Conservation (phyloP, 2,329 filamentous ascomycete species). For the Aureobasidium namibiae region DNA sequence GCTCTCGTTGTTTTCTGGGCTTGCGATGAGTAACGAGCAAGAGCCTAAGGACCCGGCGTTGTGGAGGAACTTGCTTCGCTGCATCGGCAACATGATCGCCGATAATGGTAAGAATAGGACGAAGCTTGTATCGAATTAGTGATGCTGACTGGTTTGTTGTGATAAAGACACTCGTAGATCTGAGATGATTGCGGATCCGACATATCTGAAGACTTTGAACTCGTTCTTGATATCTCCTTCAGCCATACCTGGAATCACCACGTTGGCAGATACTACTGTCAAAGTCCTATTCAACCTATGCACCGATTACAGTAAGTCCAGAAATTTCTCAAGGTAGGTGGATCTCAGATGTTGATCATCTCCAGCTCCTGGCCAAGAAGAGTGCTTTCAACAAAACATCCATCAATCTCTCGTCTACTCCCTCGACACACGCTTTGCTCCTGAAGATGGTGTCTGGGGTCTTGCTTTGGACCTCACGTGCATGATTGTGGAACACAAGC, state of each 20-base stretch:
- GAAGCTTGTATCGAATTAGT: not conserved
- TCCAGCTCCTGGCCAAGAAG: conserved; percentile 10
- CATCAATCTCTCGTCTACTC: conserved; percentile 12
- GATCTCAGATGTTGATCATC: not conserved
- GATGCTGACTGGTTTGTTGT: not conserved
- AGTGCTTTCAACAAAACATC: conserved; percentile 11
- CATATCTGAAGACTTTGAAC: not conserved
- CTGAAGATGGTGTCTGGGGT: conserved; percentile 3
- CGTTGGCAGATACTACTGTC: conserved; percentile 2
- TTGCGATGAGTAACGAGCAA: not conserved
- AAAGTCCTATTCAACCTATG: conserved; percentile 16
- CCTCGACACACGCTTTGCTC: not conserved
- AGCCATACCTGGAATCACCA: not conserved
- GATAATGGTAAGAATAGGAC: conserved; percentile 14
- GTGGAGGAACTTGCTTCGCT: conserved; percentile 11
- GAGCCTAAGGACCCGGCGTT: not conserved
- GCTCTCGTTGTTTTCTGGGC: not conserved
- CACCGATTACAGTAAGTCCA: conserved; percentile 12
- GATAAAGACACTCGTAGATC: not conserved
- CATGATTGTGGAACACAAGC: conserved; percentile 7
- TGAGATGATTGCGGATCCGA: not conserved
- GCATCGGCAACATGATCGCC: conserved; percentile 15
- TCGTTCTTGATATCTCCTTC: not conserved
- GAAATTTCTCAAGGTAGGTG: not conserved
- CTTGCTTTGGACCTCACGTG: conserved; percentile 7